These are phyloP conservation scores for Cudoniella acicularis DNA, from an alignment of 495 filamentous ascomycete genomes.

Conservation along the genomic window DNA sequence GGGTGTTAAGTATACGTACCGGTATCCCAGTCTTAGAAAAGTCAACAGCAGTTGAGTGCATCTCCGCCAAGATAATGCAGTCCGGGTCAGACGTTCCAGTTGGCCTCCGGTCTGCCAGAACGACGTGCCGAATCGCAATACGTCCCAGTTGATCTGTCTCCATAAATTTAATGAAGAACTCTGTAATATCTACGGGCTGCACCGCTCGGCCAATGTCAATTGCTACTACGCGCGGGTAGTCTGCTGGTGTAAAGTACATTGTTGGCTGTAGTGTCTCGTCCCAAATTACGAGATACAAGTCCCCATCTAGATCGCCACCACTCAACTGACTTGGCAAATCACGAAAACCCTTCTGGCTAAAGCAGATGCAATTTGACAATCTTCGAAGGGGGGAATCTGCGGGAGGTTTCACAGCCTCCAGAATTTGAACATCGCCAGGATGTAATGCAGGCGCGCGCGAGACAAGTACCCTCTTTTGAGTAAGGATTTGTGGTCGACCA, in stretches of 20 bases:
- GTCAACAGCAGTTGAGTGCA: constrained; percentile 78
- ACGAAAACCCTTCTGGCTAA: constrained; percentile 62
- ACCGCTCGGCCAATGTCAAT: constrained; percentile 55
- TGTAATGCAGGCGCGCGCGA: constrained; percentile 74
- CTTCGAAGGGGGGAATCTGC: constrained; percentile 51
- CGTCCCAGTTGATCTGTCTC: constrained; percentile 66
- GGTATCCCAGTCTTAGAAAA: constrained; percentile 76
- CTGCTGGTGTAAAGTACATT: constrained; percentile 50
- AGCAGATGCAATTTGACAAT: constrained; percentile 72
- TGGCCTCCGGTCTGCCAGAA: constrained; percentile 58
- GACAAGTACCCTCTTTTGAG: constrained; percentile 45
- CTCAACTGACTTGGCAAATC: constrained; percentile 74
- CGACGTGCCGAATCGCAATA: constrained; percentile 64
- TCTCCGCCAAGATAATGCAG: constrained; percentile 57
- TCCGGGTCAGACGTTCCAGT: constrained; percentile 51
- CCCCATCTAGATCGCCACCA: constrained; percentile 82
- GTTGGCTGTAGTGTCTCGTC: constrained; percentile 45
- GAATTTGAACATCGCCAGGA: constrained; percentile 74
- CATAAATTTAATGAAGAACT: constrained; percentile 82
- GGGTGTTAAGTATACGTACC: constrained; percentile 37
- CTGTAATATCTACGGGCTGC: constrained; percentile 55
- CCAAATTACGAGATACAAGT: constrained; percentile 73
- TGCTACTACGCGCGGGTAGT: constrained; percentile 57
- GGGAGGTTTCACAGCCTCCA: constrained; percentile 50
- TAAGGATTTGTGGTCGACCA: constrained; percentile 17